Percentiles rank a stretch among this genome's conserved stretches.
These are phyloP conservation scores for Malassezia yamatoensis DNA, from an alignment of 1,284 basidiomycete genomes.

Conservation along the genomic window DNA sequence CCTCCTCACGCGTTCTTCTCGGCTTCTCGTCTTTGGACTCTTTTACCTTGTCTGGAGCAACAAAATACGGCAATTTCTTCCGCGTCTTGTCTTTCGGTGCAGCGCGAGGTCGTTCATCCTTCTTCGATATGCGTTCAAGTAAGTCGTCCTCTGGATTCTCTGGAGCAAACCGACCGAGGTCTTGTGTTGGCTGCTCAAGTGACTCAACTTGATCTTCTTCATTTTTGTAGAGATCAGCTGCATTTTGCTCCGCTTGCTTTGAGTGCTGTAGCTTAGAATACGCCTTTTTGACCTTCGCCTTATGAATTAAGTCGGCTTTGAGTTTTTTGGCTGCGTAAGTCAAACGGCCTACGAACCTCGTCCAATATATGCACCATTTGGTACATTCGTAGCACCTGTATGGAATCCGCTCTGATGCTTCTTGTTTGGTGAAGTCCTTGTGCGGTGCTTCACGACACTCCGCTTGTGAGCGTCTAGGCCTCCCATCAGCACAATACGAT, in stretches of 20 bases:
- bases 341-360: slow-evolving; percentile 14
- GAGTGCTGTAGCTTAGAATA: slow-evolving; percentile 50
- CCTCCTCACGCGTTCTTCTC: slow-evolving; percentile 28
- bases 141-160: slow-evolving; percentile 12
- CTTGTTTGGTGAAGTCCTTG: slow-evolving; percentile 15
- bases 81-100: slow-evolving; percentile 11
- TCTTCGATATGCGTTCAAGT: not conserved
- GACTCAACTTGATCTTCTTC: slow-evolving; percentile 36
- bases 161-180: slow-evolving; percentile 24
- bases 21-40: slow-evolving; percentile 19
- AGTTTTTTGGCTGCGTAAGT: slow-evolving; percentile 50
- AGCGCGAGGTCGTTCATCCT: slow-evolving; percentile 1
- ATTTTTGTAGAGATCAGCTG: slow-evolving; percentile 22
- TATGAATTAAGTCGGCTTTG: slow-evolving; percentile 52
- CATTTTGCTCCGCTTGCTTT: too few relatives aligned
- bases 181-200: not conserved
- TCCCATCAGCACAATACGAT: not conserved
- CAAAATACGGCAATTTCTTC: slow-evolving; percentile 20
- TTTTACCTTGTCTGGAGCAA: slow-evolving; percentile 4
- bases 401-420: slow-evolving; percentile 31
- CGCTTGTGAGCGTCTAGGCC: slow-evolving; percentile 17
- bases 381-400: slow-evolving; percentile 39
- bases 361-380: slow-evolving; percentile 43
- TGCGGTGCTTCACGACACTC: slow-evolving; percentile 35
- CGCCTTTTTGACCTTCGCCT: slow-evolving; percentile 53